Evolutionary conservation across 768 basidiomycete genomes (phyloP).

Genomic region (Chalciporus pseudorubinellus): DNA sequence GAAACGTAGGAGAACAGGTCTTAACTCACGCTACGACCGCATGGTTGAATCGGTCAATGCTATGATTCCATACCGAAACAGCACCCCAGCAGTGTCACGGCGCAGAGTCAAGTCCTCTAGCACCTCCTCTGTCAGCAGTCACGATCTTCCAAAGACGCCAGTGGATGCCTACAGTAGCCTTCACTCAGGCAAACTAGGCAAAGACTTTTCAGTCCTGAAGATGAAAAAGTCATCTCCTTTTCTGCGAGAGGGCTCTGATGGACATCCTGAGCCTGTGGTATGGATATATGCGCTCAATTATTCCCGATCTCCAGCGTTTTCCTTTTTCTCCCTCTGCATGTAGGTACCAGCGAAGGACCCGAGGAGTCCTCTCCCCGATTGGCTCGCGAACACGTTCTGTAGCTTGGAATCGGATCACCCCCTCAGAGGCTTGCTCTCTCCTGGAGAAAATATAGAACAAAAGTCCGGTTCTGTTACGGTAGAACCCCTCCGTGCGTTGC

Average conservation of each 20-base stretch:
- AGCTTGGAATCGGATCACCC: slow-evolving; percentile 39
- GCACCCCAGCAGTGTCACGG: slow-evolving; percentile 23
- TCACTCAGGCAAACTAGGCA: slow-evolving; percentile 35
- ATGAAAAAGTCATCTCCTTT: slow-evolving; percentile 23
- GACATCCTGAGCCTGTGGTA: slow-evolving; percentile 18
- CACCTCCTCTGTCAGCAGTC: slow-evolving; percentile 45
- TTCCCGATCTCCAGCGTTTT: slow-evolving; percentile 11
- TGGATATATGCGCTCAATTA: slow-evolving; percentile 29
- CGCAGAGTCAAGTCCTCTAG: slow-evolving; percentile 38
- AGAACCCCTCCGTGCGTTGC: slow-evolving; percentile 2
- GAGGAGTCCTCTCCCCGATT: slow-evolving; percentile 44
- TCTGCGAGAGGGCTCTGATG: slow-evolving; percentile 8
- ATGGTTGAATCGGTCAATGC: slow-evolving; percentile 63
- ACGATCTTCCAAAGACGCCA: slow-evolving; percentile 41
- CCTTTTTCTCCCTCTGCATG: slow-evolving; percentile 2
- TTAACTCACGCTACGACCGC: slow-evolving; percentile 62
- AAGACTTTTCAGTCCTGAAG: slow-evolving; percentile 44
- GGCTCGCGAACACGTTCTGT: slow-evolving; percentile 55
- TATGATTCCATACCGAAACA: slow-evolving; percentile 25
- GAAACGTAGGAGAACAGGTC: slow-evolving; percentile 51
- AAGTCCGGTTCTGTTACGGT: background rate
- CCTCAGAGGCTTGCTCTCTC: slow-evolving; percentile 31
- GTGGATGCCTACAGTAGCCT: slow-evolving; percentile 38
- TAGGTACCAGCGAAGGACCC: slow-evolving; percentile 20
- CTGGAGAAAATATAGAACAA: slow-evolving; percentile 7